Conservation (phyloP, 129 eudicot species). For the Erigeron canadensis region DNA sequence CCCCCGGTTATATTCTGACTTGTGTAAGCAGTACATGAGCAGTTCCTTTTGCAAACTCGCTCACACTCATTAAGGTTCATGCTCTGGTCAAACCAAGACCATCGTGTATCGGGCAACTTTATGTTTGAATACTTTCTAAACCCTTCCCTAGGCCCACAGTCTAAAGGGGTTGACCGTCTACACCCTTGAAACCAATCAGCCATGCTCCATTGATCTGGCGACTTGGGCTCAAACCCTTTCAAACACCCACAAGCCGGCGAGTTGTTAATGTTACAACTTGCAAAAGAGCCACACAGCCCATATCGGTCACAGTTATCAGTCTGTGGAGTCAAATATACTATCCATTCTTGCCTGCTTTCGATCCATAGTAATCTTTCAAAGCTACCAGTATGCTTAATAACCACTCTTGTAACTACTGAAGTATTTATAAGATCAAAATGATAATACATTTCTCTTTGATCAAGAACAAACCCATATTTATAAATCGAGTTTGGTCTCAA, state of each 20-base stretch:
- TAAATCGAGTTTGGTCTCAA: constrained; percentile 20
- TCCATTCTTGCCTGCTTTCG: constrained; percentile 34
- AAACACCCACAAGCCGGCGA: constrained; percentile 43
- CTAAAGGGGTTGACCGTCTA: constrained; percentile 25
- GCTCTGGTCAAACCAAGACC: constrained; percentile 35
- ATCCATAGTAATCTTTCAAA: constrained; percentile 31
- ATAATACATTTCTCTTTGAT: constrained; percentile 35
- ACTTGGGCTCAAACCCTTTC: constrained; percentile 32
- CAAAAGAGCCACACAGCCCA: constrained; percentile 34
- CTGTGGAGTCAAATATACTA: constrained; percentile 27
- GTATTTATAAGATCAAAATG: constrained; percentile 26
- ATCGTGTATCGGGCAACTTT: constrained; percentile 44
- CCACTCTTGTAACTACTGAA: constrained; percentile 33
- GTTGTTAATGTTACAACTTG: constrained; percentile 35
- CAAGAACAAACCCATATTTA: constrained; percentile 30
- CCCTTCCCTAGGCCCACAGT: constrained; percentile 36
- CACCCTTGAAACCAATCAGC: constrained; percentile 53
- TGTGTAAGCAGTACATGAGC: constrained; percentile 44
- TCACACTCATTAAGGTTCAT: constrained; percentile 39
- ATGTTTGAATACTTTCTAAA: constrained; percentile 31
- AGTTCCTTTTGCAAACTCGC: constrained; percentile 38
- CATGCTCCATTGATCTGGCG: constrained; percentile 30
- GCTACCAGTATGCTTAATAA: constrained; percentile 31
- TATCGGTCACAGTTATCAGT: constrained; percentile 43
- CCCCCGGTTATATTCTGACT: constrained; percentile 30